Evolutionary conservation across 2,329 filamentous ascomycete species (phyloP).

Genomic region (Fusarium buharicum): DNA sequence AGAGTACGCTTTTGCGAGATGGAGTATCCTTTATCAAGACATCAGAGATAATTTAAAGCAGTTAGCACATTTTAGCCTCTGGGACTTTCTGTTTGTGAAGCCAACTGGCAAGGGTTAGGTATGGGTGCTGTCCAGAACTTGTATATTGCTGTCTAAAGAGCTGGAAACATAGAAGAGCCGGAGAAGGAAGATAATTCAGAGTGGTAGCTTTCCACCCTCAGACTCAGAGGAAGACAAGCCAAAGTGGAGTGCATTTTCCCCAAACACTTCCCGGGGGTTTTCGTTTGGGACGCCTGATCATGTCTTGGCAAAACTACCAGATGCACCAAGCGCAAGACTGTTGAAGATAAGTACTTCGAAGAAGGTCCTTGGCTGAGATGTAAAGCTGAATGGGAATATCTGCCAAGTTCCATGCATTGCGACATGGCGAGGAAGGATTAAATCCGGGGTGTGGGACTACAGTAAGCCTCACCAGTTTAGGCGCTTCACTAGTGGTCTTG

Average conservation of each 20-base stretch:
- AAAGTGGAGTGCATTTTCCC: background rate
- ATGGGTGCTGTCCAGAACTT: slow-evolving; percentile 18
- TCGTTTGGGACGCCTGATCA: background rate
- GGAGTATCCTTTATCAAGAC: slow-evolving; percentile 47
- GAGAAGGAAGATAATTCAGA: background rate
- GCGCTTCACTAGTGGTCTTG: too few relatives aligned
- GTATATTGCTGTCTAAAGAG: background rate
- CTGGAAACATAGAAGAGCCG: background rate
- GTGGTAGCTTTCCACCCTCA: background rate
- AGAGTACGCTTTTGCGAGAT: slow-evolving; percentile 8
- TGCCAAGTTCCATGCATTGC: too few relatives aligned
- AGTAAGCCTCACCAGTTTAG: too few relatives aligned
- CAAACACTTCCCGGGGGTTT: background rate
- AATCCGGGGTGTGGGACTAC: too few relatives aligned
- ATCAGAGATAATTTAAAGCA: slow-evolving; percentile 39
- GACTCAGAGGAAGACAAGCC: background rate
- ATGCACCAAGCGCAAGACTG: background rate
- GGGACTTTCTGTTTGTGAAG: slow-evolving; percentile 48
- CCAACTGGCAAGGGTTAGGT: slow-evolving; percentile 48
- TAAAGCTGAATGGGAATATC: too few relatives aligned
- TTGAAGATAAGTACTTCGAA: background rate
- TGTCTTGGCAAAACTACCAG: background rate
- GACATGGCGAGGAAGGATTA: too few relatives aligned
- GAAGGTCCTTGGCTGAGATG: background rate
- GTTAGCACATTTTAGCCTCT: slow-evolving; percentile 49